Base-by-base conservation (phyloP, 2,329 filamentous ascomycete species). In the Coniochaeta prunicola region DNA sequence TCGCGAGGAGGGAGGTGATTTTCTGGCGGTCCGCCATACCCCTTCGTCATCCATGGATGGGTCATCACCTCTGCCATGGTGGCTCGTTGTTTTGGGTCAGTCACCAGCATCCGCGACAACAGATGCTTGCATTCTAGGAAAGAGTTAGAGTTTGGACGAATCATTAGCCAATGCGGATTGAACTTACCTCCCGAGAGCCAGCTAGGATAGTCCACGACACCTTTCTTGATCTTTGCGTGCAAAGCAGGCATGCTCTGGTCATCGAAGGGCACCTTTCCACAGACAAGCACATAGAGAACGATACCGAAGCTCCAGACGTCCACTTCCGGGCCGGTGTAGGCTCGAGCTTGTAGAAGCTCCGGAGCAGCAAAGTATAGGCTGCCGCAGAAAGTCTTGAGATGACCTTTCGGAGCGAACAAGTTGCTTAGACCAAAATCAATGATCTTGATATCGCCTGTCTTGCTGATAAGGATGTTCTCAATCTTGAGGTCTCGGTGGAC, bases 291-390 rank as follows among this genome's bases (percentile, higher is more conserved):
- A 68, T 97, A 99, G 15, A 99, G 82, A 13, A 99, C 94, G 66
- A 99, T 97, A 24, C 94, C 94, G 74, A 97, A 97, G 76, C 94
- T 97, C 94, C 94, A 99, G 1, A 97, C 85, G 69, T 99, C 94
- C 30, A 99, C 94, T 71, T 99, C 94, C 0, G 94, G 94, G 0
- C 94, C 94, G 1, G 91, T 96, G 70, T 99, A 99, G 59, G 92
- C 91, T 69, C 90, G 89, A 36, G 94, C 94, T 71, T 97, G 93
- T 54, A 99, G 80, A 56, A 99, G 78, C 71, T 99, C 94, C 0
- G 94, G 94, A 1, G 94, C 94, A 30, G 94, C 94, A 76, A 99
- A 99, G 72, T 99, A 99, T 38, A 99, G 78, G 79, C 92, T 97
- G 53, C 94, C 94, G 68, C 94, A 99, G 69, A 97, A 99, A 0